phyloP scores from a whole-genome alignment of 768 basidiomycete genomes.

The Mycena polygramma region DNA sequence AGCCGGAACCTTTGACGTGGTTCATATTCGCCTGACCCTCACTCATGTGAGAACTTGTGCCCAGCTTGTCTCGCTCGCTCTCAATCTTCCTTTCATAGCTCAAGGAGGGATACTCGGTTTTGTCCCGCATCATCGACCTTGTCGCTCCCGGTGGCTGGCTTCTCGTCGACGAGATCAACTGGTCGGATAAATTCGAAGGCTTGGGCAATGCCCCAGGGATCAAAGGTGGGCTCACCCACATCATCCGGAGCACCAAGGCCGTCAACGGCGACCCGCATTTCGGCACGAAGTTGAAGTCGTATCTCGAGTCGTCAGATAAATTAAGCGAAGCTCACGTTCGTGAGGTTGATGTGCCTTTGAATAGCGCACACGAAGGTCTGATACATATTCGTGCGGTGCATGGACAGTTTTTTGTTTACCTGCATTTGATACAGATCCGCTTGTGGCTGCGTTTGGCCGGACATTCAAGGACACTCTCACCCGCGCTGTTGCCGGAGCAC shows the following conservation, averaged over 20 bases:
- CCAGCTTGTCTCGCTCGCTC: too few species aligned
- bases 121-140: constrained; percentile 36
- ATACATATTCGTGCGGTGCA: too few species aligned
- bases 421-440: constrained; percentile 8
- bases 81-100: constrained; percentile 25
- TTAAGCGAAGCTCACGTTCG: constrained; percentile 15
- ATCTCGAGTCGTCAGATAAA: constrained; percentile 13
- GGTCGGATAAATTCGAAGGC: constrained; percentile 8
- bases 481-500: constrained; percentile 10
- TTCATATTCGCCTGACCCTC: constrained; percentile 42
- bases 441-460: background rate
- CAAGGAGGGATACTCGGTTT: constrained; percentile 29
- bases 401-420: background rate
- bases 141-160: constrained; percentile 44
- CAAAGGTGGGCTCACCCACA: constrained; percentile 10
- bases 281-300: constrained; percentile 20
- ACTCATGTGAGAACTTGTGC: constrained; percentile 35
- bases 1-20: constrained; percentile 37
- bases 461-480: constrained; percentile 13
- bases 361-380: constrained; percentile 12
- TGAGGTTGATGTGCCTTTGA: constrained; percentile 20
- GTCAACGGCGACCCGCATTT: constrained; percentile 15
- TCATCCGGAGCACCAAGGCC: constrained; percentile 16
- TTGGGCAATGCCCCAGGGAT: constrained; percentile 21
- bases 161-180: constrained; percentile 40